phyloP scores from a whole-genome alignment of 202 grass and related monocot genomes.

The Hordeum pubiflorum region DNA sequence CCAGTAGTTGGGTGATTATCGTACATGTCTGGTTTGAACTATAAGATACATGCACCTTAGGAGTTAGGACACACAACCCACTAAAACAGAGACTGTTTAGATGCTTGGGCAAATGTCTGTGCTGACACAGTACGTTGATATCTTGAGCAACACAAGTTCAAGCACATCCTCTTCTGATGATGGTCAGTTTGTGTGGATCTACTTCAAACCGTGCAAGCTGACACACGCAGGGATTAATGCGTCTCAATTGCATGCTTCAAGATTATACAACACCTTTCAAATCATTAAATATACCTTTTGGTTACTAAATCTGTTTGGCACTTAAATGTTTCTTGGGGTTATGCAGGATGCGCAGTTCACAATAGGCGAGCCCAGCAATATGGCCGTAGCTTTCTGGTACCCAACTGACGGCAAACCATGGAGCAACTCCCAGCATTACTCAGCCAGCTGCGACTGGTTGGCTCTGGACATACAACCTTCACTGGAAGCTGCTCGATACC shows the following conservation, averaged over 20 bases:
- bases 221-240: not conserved
- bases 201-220: not conserved
- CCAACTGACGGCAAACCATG: slow-evolving; percentile 63
- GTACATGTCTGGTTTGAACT: not conserved
- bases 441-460: slow-evolving; percentile 86
- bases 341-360: slow-evolving; percentile 95
- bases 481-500: slow-evolving; percentile 32
- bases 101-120: not conserved
- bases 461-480: slow-evolving; percentile 66
- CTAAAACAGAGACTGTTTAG: not conserved
- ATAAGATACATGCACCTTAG: not conserved
- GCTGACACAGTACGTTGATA: not conserved
- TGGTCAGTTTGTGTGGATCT: not conserved
- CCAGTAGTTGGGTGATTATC: slow-evolving; percentile 1
- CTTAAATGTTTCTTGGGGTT: not conserved
- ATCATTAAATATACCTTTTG: not conserved
- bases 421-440: slow-evolving; percentile 74
- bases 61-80: not conserved
- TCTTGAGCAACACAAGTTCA: not conserved
- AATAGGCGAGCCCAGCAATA: slow-evolving; percentile 67
- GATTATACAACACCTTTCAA: not conserved
- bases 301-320: not conserved
- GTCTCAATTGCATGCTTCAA: not conserved
- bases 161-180: not conserved
- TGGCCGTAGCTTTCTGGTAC: slow-evolving; percentile 94